A percentile compares a stretch with the other conserved stretches of the same genome.
These are phyloP conservation scores for Austroboletus novae-zelandiae DNA, from an alignment of 1,284 basidiomycete species.

Conservation along the genomic window DNA sequence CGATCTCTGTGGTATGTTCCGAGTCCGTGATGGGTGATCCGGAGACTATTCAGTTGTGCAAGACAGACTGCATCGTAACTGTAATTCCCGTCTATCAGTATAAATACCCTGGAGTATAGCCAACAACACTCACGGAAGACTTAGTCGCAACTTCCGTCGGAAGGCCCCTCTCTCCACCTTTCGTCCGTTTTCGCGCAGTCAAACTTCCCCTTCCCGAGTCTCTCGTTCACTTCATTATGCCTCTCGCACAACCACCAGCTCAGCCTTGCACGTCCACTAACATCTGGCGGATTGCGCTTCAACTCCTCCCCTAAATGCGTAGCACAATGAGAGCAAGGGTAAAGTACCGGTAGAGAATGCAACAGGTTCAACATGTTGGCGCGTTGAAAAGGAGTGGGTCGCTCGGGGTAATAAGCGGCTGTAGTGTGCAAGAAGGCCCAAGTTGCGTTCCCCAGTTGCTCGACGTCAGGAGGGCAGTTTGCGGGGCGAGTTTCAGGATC, in stretches of 20 bases:
- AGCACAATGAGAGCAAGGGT: slow-evolving; percentile 87
- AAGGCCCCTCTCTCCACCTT: slow-evolving; percentile 89
- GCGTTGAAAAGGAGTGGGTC: slow-evolving; percentile 68
- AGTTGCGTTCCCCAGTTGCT: slow-evolving; percentile 83
- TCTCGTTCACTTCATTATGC: slow-evolving; percentile 89
- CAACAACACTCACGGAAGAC: too few relatives aligned
- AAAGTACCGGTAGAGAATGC: slow-evolving; percentile 73
- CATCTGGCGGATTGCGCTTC: slow-evolving; percentile 67
- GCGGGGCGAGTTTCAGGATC: slow-evolving; percentile 45
- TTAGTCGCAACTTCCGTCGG: slow-evolving; percentile 85
- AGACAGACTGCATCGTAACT: too few relatives aligned
- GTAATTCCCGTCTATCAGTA: too few relatives aligned
- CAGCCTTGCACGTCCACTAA: slow-evolving; percentile 63
- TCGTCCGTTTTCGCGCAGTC: slow-evolving; percentile 78
- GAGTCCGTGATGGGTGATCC: too few relatives aligned
- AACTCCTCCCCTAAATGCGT: slow-evolving; percentile 75
- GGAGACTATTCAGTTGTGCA: too few relatives aligned
- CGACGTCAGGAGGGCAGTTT: slow-evolving; percentile 86
- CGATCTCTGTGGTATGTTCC: too few relatives aligned
- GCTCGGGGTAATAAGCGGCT: slow-evolving; percentile 89
- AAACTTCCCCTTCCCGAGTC: slow-evolving; percentile 80
- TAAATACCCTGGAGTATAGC: too few relatives aligned
- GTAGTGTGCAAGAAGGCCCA: slow-evolving; percentile 96
- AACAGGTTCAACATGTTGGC: slow-evolving; percentile 80
- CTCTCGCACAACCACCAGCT: slow-evolving; percentile 87